A percentile compares a stretch with the other conserved stretches of the same genome.
phyloP scores from a whole-genome alignment of 2,329 filamentous ascomycete species.

The Epichloe sylvatica region DNA sequence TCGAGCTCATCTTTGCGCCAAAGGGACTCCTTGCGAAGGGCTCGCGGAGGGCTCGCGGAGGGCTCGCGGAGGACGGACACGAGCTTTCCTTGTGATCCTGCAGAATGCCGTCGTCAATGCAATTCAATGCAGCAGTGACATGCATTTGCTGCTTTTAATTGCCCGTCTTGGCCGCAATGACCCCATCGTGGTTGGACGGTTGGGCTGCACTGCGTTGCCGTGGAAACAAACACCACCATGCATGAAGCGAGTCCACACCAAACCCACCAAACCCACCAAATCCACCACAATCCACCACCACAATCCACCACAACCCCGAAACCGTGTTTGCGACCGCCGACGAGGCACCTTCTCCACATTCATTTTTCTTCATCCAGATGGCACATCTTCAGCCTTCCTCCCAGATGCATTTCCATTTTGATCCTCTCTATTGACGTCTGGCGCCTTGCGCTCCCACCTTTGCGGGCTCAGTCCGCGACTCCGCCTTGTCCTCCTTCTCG shows the following conservation, averaged over 20 bases:
- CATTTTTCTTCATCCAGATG: neutral
- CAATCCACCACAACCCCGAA: neutral
- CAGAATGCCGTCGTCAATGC: neutral
- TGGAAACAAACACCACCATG: conserved; percentile 5
- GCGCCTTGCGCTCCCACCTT: neutral
- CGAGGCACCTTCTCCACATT: neutral
- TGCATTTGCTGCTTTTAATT: neutral
- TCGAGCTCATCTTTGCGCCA: neutral
- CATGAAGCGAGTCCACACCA: neutral
- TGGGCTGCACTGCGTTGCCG: conserved; percentile 2
- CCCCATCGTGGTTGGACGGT: neutral
- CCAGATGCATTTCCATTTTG: conserved; percentile 16
- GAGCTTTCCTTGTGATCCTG: neutral
- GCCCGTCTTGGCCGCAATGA: no score
- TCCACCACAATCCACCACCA: no score
- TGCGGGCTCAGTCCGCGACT: conserved; percentile 1
- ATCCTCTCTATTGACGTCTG: conserved; percentile 17
- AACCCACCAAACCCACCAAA: neutral
- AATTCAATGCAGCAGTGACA: neutral
- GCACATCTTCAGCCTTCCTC: neutral
- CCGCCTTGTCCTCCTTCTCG: neutral
- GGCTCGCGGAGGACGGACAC: neutral
- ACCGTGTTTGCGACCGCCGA: conserved; percentile 1
- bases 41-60: no score
- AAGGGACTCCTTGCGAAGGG: no score